Base-by-base conservation (phyloP, 2,329 filamentous ascomycete species). In the Triangularia setosa region DNA sequence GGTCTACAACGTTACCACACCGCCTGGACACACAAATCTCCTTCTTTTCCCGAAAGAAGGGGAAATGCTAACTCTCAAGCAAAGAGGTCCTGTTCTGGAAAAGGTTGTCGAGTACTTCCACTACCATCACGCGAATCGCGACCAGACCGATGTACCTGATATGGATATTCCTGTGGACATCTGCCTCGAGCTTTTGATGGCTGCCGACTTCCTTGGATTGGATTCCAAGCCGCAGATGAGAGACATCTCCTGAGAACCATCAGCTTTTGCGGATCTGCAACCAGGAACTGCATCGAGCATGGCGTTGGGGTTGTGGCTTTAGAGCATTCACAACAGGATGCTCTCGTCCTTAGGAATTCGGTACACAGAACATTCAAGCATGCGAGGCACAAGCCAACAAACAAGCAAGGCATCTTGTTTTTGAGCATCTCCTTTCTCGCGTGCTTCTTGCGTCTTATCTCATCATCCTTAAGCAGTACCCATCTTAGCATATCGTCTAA, bases 21-120 rank as follows among this genome's bases (percentile, higher is more conserved):
- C 14, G 25, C 18, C 33, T 18, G 28, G 30, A 35, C 24, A 2
- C 11, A 2, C 11, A 33, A 28, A 4, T 60, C 62, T 28, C 44
- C 18, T 24, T 18, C 40, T 48, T 21, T 48, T 48, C 40, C 28
- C 9, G 18, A 12, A 52, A 52, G 18, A n/a, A 27, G 33, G 5
- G 24, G 23, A 40, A 25, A 3, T 21, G 40, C 40, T 48, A 48
- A 48, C 40, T 18, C 40, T 48, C 40, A 48, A 48, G n/a, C 18
- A 57, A 74, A 93, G 90, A 76, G 89, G 87, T 68, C 80, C 89
- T 61, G 85, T 93, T 5, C 85, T 94, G 2, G 90, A 93, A 75
- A 92, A 92, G 74, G 87, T 93, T 30, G 90, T 88, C 75, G 90
- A 93, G 77, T 94, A 93, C 77, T 88, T 93, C 67, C 90, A 92